A percentile compares a stretch with the other conserved stretches of the same genome.
Conservation (phyloP, 352 stramenopile genomes). For the Phytophthora sp. region DNA sequence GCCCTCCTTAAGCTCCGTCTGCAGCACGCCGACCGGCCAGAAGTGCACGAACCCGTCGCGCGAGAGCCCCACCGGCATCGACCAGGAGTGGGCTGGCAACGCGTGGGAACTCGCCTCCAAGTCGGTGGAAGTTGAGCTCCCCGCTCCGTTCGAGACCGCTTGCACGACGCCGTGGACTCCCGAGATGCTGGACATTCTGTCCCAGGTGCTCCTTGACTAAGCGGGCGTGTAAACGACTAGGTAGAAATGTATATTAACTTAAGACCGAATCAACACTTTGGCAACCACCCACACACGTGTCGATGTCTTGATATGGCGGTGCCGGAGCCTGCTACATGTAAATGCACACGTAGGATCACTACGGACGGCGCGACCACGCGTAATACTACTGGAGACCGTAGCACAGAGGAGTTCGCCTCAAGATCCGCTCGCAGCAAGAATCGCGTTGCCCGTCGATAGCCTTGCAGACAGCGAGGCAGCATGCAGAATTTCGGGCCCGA, state of each 20-base stretch:
- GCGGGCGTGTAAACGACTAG: constrained; percentile 11
- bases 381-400: too few relatives aligned
- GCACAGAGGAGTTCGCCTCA: too few relatives aligned
- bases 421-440: too few relatives aligned
- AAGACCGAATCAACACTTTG: constrained; percentile 18
- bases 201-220: constrained; percentile 42
- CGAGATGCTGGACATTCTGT: constrained; percentile 49
- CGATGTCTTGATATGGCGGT: constrained; percentile 5
- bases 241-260: constrained; percentile 34
- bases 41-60: constrained; percentile 19
- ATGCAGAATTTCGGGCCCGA: too few relatives aligned
- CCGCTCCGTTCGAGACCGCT: constrained; percentile 28
- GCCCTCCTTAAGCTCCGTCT: constrained; percentile 14
- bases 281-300: background rate
- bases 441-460: too few relatives aligned
- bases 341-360: too few relatives aligned
- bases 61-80: constrained; percentile 40
- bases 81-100: constrained; percentile 32
- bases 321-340: too few relatives aligned
- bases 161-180: constrained; percentile 43
- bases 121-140: constrained; percentile 18
- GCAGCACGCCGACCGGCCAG: constrained; percentile 29
- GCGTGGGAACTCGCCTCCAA: constrained; percentile 26
- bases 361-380: too few relatives aligned
- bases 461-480: too few relatives aligned